phyloP scores from a whole-genome alignment of 2,329 filamentous ascomycete species.

The Colletotrichum liriopes region DNA sequence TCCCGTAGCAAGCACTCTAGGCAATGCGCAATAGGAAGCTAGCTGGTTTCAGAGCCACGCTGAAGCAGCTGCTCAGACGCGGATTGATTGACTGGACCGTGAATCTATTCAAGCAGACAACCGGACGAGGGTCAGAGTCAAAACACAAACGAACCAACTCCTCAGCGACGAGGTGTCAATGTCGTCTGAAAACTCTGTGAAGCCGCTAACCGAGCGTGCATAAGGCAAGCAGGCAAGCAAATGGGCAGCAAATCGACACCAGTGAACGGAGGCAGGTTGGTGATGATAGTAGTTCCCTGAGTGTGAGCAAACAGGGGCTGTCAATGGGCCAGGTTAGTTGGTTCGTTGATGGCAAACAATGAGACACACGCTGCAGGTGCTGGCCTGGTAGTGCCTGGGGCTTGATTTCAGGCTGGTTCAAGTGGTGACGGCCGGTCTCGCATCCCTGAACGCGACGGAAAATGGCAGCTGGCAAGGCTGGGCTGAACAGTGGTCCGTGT shows the following conservation, averaged over 20 bases:
- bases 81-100: constrained; percentile 22
- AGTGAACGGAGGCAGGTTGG: constrained; percentile 1
- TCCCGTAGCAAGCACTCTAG: neutral
- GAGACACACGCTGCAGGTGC: constrained; percentile 1
- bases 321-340: neutral
- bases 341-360: neutral
- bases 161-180: constrained; percentile 10
- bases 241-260: constrained; percentile 9
- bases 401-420: constrained; percentile 1
- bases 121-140: constrained; percentile 17
- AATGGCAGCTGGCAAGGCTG: constrained; percentile 25
- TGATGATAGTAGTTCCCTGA: neutral
- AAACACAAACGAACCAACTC: constrained; percentile 21
- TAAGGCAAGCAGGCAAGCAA: constrained; percentile 10
- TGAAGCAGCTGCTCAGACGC: constrained; percentile 12
- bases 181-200: constrained; percentile 12
- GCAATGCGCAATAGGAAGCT: neutral
- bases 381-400: neutral
- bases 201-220: constrained; percentile 17
- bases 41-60: constrained; percentile 17
- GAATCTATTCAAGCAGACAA: constrained; percentile 4
- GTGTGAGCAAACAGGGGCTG: constrained; percentile 1
- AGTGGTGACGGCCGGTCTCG: neutral
- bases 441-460: constrained; percentile 11
- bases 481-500: constrained; percentile 22